These are phyloP conservation scores for Venturia oleaginea DNA, from an alignment of 2,329 filamentous ascomycete genomes.

Conservation along the genomic window DNA sequence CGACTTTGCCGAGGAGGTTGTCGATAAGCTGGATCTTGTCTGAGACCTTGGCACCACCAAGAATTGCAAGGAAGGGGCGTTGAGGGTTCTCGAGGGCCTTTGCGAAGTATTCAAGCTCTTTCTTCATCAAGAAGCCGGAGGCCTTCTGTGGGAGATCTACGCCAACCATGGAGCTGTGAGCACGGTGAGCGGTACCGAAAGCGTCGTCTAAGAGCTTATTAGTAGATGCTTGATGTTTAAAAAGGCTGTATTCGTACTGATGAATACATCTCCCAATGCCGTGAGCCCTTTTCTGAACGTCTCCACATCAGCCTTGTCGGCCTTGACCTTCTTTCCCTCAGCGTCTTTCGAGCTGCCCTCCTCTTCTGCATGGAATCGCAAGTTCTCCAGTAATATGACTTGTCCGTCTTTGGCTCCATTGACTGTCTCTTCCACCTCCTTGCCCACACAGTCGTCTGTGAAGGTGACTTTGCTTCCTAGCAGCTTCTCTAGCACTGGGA, in stretches of 20 bases:
- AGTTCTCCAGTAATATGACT: constrained; percentile 89
- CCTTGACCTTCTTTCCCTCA: constrained; percentile 95
- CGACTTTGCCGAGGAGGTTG: constrained; percentile 95
- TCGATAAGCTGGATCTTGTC: constrained; percentile 99
- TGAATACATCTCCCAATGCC: constrained; percentile 86
- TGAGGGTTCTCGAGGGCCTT: constrained; percentile 88
- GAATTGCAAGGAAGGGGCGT: constrained; percentile 95
- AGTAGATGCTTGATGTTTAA: constrained; percentile 6
- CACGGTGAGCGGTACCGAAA: constrained; percentile 96
- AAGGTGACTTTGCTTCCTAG: constrained; percentile 78
- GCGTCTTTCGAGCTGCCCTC: constrained; percentile 92
- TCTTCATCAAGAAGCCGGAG: constrained; percentile 98
- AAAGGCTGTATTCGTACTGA: constrained; percentile 58
- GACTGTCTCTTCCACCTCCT: constrained; percentile 82
- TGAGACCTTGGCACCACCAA: constrained; percentile 95
- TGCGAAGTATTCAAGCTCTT: constrained; percentile 99
- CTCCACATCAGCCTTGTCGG: constrained; percentile 83
- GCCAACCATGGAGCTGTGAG: constrained; percentile 98
- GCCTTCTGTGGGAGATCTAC: constrained; percentile 93
- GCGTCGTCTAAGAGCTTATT: constrained; percentile 63
- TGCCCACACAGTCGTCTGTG: constrained; percentile 81
- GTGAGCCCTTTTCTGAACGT: constrained; percentile 94
- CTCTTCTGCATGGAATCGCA: constrained; percentile 97
- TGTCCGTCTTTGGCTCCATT: constrained; percentile 72
- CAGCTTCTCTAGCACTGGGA: constrained; percentile 84